Conservation (phyloP, 192 early-diverging fungal species). For the Cladochytrium replicatum region DNA sequence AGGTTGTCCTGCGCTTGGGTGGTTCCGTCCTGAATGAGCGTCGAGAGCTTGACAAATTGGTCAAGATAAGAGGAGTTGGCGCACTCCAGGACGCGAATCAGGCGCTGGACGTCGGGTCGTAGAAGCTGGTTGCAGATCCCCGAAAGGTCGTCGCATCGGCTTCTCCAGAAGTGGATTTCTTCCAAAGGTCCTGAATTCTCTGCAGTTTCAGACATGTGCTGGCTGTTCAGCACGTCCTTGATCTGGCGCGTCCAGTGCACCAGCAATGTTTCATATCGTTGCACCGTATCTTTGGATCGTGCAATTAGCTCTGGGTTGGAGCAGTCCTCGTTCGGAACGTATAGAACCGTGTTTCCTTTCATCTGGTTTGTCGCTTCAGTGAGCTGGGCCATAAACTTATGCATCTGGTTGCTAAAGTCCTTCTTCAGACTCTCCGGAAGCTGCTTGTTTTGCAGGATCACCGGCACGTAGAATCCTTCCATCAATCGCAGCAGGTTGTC, state of each 20-base stretch:
- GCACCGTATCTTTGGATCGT: slow-evolving; percentile 46
- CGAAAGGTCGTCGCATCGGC: slow-evolving; percentile 49
- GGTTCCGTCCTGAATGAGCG: slow-evolving; percentile 53
- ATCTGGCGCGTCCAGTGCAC: slow-evolving; percentile 59
- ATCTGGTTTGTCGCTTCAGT: slow-evolving; percentile 50
- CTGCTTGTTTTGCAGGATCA: slow-evolving; percentile 46
- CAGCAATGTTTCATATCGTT: slow-evolving; percentile 44
- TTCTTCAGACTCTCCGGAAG: slow-evolving; percentile 54
- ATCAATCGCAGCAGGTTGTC: slow-evolving; percentile 43
- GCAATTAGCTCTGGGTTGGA: slow-evolving; percentile 23
- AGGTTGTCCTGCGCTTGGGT: slow-evolving; percentile 54
- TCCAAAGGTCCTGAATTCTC: slow-evolving; percentile 55
- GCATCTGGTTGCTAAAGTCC: slow-evolving; percentile 47
- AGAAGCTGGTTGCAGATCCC: slow-evolving; percentile 52
- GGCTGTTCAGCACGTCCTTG: slow-evolving; percentile 56
- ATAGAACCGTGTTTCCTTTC: slow-evolving; percentile 52
- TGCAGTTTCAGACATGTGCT: slow-evolving; percentile 43
- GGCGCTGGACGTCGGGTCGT: slow-evolving; percentile 40
- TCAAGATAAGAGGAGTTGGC: slow-evolving; percentile 54
- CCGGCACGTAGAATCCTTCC: slow-evolving; percentile 49
- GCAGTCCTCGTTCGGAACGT: slow-evolving; percentile 44
- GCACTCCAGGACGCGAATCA: slow-evolving; percentile 37
- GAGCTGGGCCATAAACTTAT: slow-evolving; percentile 55
- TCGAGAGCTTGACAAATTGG: slow-evolving; percentile 47
- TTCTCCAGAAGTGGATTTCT: slow-evolving; percentile 55